These are phyloP conservation scores for Ricinus communis DNA, from an alignment of 345 rosid species.

Conservation along the genomic window DNA sequence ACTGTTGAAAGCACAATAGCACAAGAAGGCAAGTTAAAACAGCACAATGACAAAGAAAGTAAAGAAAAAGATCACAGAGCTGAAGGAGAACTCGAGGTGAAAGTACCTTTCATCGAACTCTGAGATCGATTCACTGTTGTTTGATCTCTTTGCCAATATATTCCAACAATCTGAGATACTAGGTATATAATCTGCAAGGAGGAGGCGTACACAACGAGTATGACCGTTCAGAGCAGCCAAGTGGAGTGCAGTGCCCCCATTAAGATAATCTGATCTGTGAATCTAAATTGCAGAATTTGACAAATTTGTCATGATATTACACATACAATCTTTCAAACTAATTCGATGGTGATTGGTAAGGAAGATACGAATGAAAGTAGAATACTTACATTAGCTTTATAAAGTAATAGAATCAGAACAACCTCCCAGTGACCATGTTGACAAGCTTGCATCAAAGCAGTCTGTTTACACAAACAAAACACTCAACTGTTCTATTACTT, in stretches of 20 bases:
- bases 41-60: neutral
- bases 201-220: constrained; percentile 77
- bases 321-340: constrained; percentile 5
- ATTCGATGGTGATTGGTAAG: neutral
- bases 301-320: constrained; percentile 22
- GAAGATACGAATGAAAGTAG: neutral
- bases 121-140: constrained; percentile 32
- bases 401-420: constrained; percentile 81
- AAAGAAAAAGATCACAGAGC: neutral
- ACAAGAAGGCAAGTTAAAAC: constrained; percentile 7
- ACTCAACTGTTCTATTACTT: neutral
- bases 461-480: constrained; percentile 43
- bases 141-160: constrained; percentile 38
- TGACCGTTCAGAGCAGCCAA: constrained; percentile 94
- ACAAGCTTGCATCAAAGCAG: constrained; percentile 99
- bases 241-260: constrained; percentile 95
- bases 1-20: constrained; percentile 34
- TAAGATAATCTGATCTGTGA: constrained; percentile 86
- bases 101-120: constrained; percentile 60
- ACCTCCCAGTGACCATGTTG: constrained; percentile 99
- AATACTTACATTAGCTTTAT: constrained; percentile 80
- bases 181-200: constrained; percentile 84
- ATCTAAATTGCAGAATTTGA: constrained; percentile 44
- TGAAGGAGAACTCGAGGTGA: constrained; percentile 1
- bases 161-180: constrained; percentile 60